Base-by-base conservation (phyloP, 768 basidiomycete genomes). In the Phlebiopsis gigantea region DNA sequence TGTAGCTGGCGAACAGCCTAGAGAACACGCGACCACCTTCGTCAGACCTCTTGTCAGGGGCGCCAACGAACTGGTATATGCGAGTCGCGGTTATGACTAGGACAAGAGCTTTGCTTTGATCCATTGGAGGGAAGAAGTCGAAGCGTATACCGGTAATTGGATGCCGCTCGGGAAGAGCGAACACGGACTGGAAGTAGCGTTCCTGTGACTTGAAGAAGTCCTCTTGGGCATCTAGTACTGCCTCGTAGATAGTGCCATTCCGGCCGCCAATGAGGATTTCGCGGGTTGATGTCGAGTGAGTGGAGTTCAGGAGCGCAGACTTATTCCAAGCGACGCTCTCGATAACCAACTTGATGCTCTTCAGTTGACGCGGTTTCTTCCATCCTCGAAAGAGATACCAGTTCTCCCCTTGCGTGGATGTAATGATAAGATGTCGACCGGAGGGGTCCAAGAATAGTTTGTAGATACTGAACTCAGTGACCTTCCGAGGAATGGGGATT, bases 321-420 rank as follows among this genome's bases (percentile, higher is more conserved):
- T 82, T 88, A 64, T 93, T 94, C 96, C 96, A 98, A 0, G 91
- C 91, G 41, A 98, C 77, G 60, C 90, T 87, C 69, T 95, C 91
- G 61, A 98, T 88, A 65, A 90, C 79, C 76, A 92, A 85, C 68
- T 90, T 88, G 71, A 94, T 88, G 7, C 77, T 75, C 65, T 90
- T 88, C 53, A 98, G 75, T 44, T 79, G 86, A 44, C 83, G 80
- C 0, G 92, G 87, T 65, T 93, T 91, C 75, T 88, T 89, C 83
- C 87, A 88, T 8, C 81, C 79, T 53, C 81, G 78, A 65, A 84
- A 93, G 3, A 94, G 73, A 67, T 98, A 98, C 85, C 90, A 98
- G 59, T 92, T 95, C 67, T 99, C 95, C 50, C 93, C 93, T 64
- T 92, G 84, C 12, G 75, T 76, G 8, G 93, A 94, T 0, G 92